phyloP scores from a whole-genome alignment of 2,329 filamentous ascomycete genomes.

The Talaromyces sp. region DNA sequence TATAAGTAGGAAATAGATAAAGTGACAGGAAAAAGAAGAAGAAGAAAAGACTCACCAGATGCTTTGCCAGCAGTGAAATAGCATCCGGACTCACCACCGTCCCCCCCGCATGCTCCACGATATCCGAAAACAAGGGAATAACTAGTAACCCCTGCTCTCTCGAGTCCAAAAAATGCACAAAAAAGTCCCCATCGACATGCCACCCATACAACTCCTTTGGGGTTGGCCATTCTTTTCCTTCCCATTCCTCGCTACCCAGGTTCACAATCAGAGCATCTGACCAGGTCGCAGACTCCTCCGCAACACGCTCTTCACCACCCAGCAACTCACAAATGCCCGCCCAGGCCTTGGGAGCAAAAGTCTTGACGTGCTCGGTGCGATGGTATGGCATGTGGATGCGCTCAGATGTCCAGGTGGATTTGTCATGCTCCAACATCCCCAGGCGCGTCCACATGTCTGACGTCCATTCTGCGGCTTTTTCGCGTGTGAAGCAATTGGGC shows the following conservation, averaged over 20 bases:
- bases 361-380: slow-evolving; percentile 46
- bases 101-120: slow-evolving; percentile 55
- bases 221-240: slow-evolving; percentile 41
- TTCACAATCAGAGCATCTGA: slow-evolving; percentile 65
- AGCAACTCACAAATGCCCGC: slow-evolving; percentile 60
- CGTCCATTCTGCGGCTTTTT: slow-evolving; percentile 44
- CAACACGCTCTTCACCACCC: slow-evolving; percentile 55
- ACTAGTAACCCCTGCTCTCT: slow-evolving; percentile 64
- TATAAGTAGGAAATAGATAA: too few relatives aligned
- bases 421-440: slow-evolving; percentile 58
- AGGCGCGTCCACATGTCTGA: slow-evolving; percentile 57
- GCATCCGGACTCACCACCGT: slow-evolving; percentile 59
- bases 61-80: slow-evolving; percentile 51
- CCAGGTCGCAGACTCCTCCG: slow-evolving; percentile 50
- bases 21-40: too few relatives aligned
- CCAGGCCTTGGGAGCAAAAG: slow-evolving; percentile 62
- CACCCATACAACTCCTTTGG: slow-evolving; percentile 53
- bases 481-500: slow-evolving; percentile 45
- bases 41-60: slow-evolving; percentile 34
- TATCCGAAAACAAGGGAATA: slow-evolving; percentile 62
- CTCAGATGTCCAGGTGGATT: slow-evolving; percentile 58
- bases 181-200: slow-evolving; percentile 69
- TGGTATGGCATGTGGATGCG: slow-evolving; percentile 61
- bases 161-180: slow-evolving; percentile 65
- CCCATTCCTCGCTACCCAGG: slow-evolving; percentile 52